Percentiles rank a stretch among this genome's conserved stretches.
phyloP scores from a whole-genome alignment of 352 stramenopile species.

The Pythium folliculosum region DNA sequence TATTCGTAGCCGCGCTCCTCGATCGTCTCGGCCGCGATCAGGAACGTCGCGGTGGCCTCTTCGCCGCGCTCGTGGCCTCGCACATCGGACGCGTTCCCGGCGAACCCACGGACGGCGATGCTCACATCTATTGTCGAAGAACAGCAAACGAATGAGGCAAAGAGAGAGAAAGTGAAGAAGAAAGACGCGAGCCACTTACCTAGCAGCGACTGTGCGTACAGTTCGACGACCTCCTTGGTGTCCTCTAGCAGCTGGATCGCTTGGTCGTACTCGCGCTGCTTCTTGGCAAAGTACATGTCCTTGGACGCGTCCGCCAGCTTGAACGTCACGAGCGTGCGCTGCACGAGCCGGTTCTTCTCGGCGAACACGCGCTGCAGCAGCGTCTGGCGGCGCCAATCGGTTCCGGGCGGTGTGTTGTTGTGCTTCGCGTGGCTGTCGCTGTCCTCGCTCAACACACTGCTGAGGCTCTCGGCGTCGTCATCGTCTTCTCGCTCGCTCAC shows the following conservation, averaged over 20 bases:
- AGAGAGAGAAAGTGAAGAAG: background rate
- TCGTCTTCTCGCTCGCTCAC: background rate
- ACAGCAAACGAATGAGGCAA: background rate
- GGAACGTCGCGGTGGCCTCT: slow-evolving; percentile 2
- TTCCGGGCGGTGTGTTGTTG: background rate
- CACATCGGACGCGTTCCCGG: slow-evolving; percentile 15
- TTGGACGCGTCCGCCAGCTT: slow-evolving; percentile 49
- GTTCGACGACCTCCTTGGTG: slow-evolving; percentile 41
- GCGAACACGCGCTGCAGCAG: slow-evolving; percentile 20
- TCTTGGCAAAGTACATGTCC: slow-evolving; percentile 57
- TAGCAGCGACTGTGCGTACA: slow-evolving; percentile 53
- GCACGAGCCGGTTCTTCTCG: slow-evolving; percentile 68
- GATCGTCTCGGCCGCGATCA: slow-evolving; percentile 12
- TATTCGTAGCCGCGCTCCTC: slow-evolving; percentile 20
- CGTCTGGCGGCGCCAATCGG: slow-evolving; percentile 11
- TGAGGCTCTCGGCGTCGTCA: slow-evolving; percentile 6
- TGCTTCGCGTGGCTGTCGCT: background rate
- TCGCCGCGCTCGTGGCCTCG: slow-evolving; percentile 12
- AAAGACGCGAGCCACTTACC: slow-evolving; percentile 26
- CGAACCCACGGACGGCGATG: slow-evolving; percentile 32
- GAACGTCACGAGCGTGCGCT: slow-evolving; percentile 56
- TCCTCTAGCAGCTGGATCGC: slow-evolving; percentile 46
- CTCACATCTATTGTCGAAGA: slow-evolving; percentile 31
- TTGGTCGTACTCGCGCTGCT: slow-evolving; percentile 38
- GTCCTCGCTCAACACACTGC: slow-evolving; percentile 8